Evolutionary conservation across 768 basidiomycete species (phyloP), one percentile per base, ranked within the genome.

Genomic region (Boletus rex-veris): DNA sequence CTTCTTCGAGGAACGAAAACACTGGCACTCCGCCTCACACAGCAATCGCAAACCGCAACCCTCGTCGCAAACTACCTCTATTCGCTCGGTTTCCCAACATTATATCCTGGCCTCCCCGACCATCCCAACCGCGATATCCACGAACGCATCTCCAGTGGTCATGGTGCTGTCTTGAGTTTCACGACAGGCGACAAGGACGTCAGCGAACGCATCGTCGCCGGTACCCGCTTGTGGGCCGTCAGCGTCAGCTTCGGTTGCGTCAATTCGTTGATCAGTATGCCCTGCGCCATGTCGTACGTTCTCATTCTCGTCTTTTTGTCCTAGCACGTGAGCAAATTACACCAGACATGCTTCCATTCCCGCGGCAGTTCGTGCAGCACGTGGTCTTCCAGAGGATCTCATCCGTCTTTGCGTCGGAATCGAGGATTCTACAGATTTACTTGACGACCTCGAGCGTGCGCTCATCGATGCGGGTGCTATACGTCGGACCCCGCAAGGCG

Each of bases 391-490:
- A n/a, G 97, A 99, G 71, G 91, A 99, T 71, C 83, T 99, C 47
- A 98, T 99, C 62, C 90, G 97, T 43, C 80, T 99, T 42, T 99
- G 97, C 64, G 95, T 98, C 60, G 97, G 97, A 50, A 98, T 99
- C 57, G 97, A 99, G 73, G 97, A 99, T 70, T 79, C 92, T 0
- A 78, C 82, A 30, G 97, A 99, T 74, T 80, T 99, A 40, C 76
- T 98, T 37, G 95, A 97, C 67, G 97, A 99, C 71, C 84, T 99
- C 21, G 93, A 98, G 68, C 84, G 86, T 58, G 92, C 97, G 0
- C 80, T 99, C 45, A 77, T 98, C 46, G 87, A 93, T 49, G 91
- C 95, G 0, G 94, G 95, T 28, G 95, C 95, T 18, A 89, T 98
- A 57, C 78, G 76, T 36, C 75, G 80, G 54, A 75, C 81, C 57